Evolutionary conservation across 1,139 yeast genomes (phyloP).

Genomic region (Sugiyamaella castrensis): DNA sequence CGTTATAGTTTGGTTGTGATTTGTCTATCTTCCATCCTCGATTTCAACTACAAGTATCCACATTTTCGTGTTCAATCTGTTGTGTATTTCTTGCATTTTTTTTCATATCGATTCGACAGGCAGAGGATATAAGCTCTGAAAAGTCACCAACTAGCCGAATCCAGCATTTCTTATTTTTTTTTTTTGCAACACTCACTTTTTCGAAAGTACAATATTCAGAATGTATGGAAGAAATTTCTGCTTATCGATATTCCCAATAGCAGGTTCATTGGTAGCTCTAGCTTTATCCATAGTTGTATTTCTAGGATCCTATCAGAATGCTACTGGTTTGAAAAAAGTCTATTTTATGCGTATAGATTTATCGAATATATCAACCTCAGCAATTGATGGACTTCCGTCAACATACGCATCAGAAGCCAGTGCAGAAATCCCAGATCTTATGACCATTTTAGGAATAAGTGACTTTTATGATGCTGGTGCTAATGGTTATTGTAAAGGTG

Average conservation of each 20-base stretch:
- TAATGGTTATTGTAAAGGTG: constrained; percentile 76
- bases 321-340: constrained; percentile 39
- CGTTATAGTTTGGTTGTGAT: too few relatives aligned
- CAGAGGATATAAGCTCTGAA: too few relatives aligned
- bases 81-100: too few relatives aligned
- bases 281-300: constrained; percentile 42
- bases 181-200: too few relatives aligned
- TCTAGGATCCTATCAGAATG: constrained; percentile 41
- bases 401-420: constrained; percentile 18
- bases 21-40: too few relatives aligned
- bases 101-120: too few relatives aligned
- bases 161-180: too few relatives aligned
- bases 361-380: constrained; percentile 27
- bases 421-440: constrained; percentile 18
- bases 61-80: too few relatives aligned
- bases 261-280: constrained; percentile 41
- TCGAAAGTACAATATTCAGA: too few relatives aligned
- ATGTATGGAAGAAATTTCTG: constrained; percentile 32
- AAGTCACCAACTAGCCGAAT: too few relatives aligned
- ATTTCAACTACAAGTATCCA: too few relatives aligned
- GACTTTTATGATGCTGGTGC: constrained; percentile 61
- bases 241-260: constrained; percentile 40
- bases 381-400: constrained; percentile 24
- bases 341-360: constrained; percentile 46
- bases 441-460: constrained; percentile 49